Base-by-base conservation (phyloP, 352 stramenopile species). In the Globisporangium viniferum region DNA sequence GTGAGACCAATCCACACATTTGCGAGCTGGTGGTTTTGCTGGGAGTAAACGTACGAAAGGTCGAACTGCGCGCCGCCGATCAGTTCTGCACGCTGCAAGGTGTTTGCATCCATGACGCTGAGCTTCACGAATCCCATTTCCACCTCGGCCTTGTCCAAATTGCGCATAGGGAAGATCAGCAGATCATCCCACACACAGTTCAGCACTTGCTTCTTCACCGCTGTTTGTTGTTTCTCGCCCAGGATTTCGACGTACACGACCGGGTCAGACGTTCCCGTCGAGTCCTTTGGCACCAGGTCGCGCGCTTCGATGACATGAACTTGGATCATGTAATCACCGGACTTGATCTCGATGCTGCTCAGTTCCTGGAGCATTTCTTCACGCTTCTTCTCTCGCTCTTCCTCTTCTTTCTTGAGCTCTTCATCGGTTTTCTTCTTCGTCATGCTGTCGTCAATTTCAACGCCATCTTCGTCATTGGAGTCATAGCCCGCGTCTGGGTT, bases 1-100 rank as follows among this genome's bases (percentile, higher is more conserved):
- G 94, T 94, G 8, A 98, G 67, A 53, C 88, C 89, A 36, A 98
- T 88, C 93, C 93, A 98, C 41, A 95, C 82, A 54, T 95, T 93
- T 31, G 92, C 84, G 20, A 97, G 75, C 66, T 97, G 88, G 64
- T 98, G 91, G 64, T 97, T 93, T 22, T 79, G 67, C 64, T 90
- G 80, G 5, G 88, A 93, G 73, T 97, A 94, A 55, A 95, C 78
- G 76, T 94, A 95, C 56, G 88, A 93, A 22, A 92, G 72, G 44
- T 97, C 91, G 62, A 97, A 94, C 56, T 91, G 86, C 15, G 89
- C 89, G 2, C 76, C 82, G 49, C 92, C 92, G 61, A 98, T 97
- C 8, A 97, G 79, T 60, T 96, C 90, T 54, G 90, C 89, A n/a
- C 87, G 84, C 64, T 92, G 80, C 20, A 96, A 72, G 6, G 90